Evolutionary conservation across 2,329 filamentous ascomycete species (phyloP).

Genomic region (Tolypocladium sp.): DNA sequence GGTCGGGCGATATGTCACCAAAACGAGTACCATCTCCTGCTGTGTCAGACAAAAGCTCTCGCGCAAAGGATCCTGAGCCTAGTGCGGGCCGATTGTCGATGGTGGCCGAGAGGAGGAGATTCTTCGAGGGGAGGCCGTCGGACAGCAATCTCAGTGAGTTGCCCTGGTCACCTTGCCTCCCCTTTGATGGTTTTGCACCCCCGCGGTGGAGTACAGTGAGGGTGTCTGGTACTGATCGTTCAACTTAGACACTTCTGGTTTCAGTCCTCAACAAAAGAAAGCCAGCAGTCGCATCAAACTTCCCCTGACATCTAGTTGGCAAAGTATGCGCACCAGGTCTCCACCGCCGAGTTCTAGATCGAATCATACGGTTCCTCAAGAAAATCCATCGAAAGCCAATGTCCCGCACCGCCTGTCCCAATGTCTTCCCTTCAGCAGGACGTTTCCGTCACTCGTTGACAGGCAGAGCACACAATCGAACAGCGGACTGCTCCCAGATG

Average conservation of each 20-base stretch:
- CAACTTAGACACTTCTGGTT: not conserved
- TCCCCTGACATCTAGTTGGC: not conserved
- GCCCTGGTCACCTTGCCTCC: no score
- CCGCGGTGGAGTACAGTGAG: not conserved
- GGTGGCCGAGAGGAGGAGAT: constrained; percentile 13
- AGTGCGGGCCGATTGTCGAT: constrained; percentile 2
- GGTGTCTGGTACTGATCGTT: not conserved
- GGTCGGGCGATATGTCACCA: not conserved
- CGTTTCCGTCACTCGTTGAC: not conserved
- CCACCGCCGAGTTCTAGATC: not conserved
- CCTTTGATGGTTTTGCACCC: not conserved
- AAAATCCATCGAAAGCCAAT: not conserved
- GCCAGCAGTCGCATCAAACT: no score
- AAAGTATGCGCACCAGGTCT: not conserved
- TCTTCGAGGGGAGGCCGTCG: constrained; percentile 10
- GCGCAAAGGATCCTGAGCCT: not conserved
- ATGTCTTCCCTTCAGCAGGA: not conserved
- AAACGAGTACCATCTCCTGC: not conserved
- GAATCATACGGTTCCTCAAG: not conserved
- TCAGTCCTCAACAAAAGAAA: not conserved
- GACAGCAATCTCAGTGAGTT: not conserved
- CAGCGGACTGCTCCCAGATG: not conserved
- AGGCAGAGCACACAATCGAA: not conserved
- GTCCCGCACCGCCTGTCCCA: not conserved
- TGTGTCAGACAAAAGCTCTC: not conserved